A percentile compares a stretch with the other conserved stretches of the same genome.
These are phyloP conservation scores for Trichoderma guizhouense DNA, from an alignment of 2,329 filamentous ascomycete species.

Conservation along the genomic window DNA sequence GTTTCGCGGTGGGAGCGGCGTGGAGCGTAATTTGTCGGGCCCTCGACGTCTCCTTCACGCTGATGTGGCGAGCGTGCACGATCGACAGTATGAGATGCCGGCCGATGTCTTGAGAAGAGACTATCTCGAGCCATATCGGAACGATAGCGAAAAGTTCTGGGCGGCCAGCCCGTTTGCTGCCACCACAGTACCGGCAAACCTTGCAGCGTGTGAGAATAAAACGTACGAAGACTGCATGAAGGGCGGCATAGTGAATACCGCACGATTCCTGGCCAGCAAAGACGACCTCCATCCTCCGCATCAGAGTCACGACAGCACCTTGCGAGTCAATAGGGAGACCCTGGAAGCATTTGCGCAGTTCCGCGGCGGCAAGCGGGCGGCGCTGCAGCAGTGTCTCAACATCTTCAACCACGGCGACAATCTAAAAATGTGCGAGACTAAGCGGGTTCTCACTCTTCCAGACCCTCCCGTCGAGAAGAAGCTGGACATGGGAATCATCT, in stretches of 20 bases:
- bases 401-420: slow-evolving; percentile 39
- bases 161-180: background rate
- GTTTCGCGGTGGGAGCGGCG: background rate
- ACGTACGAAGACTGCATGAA: slow-evolving; percentile 35
- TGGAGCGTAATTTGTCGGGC: background rate
- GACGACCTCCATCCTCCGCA: background rate
- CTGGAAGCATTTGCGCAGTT: slow-evolving; percentile 32
- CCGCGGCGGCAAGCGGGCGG: slow-evolving; percentile 44
- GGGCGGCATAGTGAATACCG: slow-evolving; percentile 24
- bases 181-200: slow-evolving; percentile 26
- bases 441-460: slow-evolving; percentile 38
- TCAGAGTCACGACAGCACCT: background rate
- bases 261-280: background rate
- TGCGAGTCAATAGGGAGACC: slow-evolving; percentile 17
- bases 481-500: slow-evolving; percentile 25
- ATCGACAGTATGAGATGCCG: slow-evolving; percentile 13
- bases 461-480: slow-evolving; percentile 7
- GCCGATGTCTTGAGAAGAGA: background rate
- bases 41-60: slow-evolving; percentile 12
- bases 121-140: slow-evolving; percentile 6
- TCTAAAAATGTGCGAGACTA: slow-evolving; percentile 33
- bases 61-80: slow-evolving; percentile 6
- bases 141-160: slow-evolving; percentile 6
- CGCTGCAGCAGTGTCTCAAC: slow-evolving; percentile 42
- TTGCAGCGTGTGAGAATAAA: slow-evolving; percentile 35